Base-by-base conservation (phyloP, 345 rosid species). In the Syzygium aqueum region DNA sequence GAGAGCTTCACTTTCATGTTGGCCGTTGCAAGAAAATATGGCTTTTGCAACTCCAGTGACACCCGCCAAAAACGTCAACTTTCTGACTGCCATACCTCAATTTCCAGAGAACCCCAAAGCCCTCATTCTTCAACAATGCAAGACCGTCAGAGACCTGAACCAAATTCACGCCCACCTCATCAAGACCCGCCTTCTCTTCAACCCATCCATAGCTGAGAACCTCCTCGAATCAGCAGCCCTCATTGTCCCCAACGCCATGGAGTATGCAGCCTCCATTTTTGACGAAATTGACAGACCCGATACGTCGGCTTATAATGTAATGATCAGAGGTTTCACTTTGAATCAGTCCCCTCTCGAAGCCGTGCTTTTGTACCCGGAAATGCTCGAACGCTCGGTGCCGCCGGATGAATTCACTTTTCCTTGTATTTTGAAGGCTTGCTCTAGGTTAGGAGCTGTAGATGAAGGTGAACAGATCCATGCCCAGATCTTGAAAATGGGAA, bases 391-490 rank as follows among this genome's bases (percentile, higher is more conserved):
- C 61, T 85, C 77, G 19, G 87, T 89, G 3, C 85, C 86, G 9
- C 89, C 86, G 11, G 91, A 93, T 67, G 87, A 87, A 78, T 93
- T 93, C 88, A 92, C 93, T 52, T 93, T 90, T 40, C 87, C 95
- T 53, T 85, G 88, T 54, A 51, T 54, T 65, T 78, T 91, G 77
- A 93, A 92, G 89, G 91, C 91, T 57, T 92, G 95, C 85, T 90
- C 94, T 46, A 85, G 88, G 84, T 78, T 90, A 84, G 82, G 87
- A 52, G 90, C 89, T 57, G 37, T 89, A 67, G 51, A 78, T 28
- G 88, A 92, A 85, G 94, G 94, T n/a, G 82, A 88, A 87, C 92
- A 93, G 86, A 90, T 93, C 57, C 93, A 91, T 63, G 92, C 91
- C 27, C 91, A 86, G 86, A 51, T 88, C 82, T 49, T 88, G 89